phyloP scores from a whole-genome alignment of 352 stramenopile genomes.

The Hyaloperonospora arabidopsidis region DNA sequence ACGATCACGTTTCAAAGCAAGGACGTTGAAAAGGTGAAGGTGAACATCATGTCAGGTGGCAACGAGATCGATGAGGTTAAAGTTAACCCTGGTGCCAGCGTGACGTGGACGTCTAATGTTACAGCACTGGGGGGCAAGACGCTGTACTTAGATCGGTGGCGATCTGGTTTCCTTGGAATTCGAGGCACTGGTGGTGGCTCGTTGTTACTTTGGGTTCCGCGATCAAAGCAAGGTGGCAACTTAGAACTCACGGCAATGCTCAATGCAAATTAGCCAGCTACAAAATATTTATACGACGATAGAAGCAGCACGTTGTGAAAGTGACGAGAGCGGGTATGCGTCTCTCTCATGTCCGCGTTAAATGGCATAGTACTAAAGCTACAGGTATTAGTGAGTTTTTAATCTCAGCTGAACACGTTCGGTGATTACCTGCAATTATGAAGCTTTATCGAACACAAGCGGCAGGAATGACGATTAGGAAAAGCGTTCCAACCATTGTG shows the following conservation, averaged over 20 bases:
- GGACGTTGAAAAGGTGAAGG: conserved; percentile 19
- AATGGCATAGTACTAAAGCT: too few relatives aligned
- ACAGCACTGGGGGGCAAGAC: conserved; percentile 24
- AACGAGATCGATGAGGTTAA: conserved; percentile 19
- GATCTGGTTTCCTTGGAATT: conserved; percentile 19
- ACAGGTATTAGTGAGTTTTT: too few relatives aligned
- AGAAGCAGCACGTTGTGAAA: too few relatives aligned
- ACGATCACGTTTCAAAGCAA: conserved; percentile 19
- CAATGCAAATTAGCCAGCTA: too few relatives aligned
- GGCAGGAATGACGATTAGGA: too few relatives aligned
- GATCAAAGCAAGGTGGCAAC: conserved; percentile 23
- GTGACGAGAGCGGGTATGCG: too few relatives aligned
- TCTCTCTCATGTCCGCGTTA: too few relatives aligned
- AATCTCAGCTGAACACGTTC: too few relatives aligned
- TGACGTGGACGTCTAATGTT: conserved; percentile 16
- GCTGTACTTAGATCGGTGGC: conserved; percentile 23
- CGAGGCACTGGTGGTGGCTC: conserved; percentile 31
- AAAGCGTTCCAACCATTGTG: too few relatives aligned
- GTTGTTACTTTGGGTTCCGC: conserved; percentile 45
- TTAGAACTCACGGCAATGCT: background rate
- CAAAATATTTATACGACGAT: too few relatives aligned
- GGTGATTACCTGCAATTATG: too few relatives aligned
- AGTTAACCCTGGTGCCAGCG: conserved; percentile 11
- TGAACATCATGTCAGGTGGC: conserved; percentile 26
- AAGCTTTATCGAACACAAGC: too few relatives aligned